These are phyloP conservation scores for Syzygium aromaticum DNA, from an alignment of 345 rosid genomes.

Conservation along the genomic window DNA sequence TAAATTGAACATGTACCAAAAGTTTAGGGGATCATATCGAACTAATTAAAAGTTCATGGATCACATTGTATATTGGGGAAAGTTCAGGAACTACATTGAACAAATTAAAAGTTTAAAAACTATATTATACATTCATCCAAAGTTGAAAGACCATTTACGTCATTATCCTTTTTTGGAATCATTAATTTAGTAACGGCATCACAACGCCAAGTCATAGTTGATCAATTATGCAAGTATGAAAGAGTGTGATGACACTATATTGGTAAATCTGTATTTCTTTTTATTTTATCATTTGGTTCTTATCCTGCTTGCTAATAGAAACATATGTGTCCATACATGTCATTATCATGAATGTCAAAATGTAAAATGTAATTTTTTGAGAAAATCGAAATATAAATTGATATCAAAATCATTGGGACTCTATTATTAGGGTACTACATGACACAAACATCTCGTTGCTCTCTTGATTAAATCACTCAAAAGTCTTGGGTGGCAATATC, in stretches of 20 bases:
- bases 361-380: neutral
- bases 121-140: too few relatives aligned
- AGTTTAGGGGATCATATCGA: too few relatives aligned
- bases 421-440: neutral
- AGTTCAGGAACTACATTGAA: too few relatives aligned
- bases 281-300: neutral
- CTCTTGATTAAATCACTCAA: neutral
- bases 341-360: neutral
- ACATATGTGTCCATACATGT: neutral
- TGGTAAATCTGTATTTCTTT: neutral
- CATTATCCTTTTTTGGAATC: neutral
- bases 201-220: neutral
- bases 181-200: neutral
- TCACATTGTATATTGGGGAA: too few relatives aligned
- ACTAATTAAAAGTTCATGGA: too few relatives aligned
- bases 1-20: too few relatives aligned
- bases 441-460: neutral
- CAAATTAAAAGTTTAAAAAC: too few relatives aligned
- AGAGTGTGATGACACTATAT: neutral
- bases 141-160: too few relatives aligned
- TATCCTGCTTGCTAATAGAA: neutral
- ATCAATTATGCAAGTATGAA: neutral
- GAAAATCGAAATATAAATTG: neutral
- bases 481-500: neutral
- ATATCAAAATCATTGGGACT: neutral